Conservation (phyloP, 176 grass and related monocot species). For the Dendrocalamus sinicus region DNA sequence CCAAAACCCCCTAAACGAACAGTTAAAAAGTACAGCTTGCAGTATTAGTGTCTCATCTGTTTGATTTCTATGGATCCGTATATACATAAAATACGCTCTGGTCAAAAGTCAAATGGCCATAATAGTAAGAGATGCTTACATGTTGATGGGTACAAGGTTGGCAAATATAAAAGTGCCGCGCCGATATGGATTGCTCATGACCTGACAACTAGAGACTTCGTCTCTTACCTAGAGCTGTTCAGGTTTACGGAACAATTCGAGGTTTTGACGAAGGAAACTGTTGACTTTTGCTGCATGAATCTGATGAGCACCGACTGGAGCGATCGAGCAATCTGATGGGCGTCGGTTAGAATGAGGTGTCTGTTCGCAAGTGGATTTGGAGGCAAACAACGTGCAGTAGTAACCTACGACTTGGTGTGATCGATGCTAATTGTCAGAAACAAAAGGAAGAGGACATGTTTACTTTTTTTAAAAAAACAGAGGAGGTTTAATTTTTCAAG, state of each 20-base stretch:
- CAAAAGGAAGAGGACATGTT: neutral
- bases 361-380: conserved; percentile 8
- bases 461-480: neutral
- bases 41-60: neutral
- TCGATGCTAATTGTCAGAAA: conserved; percentile 24
- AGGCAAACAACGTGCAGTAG: neutral
- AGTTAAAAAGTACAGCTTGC: conserved; percentile 20
- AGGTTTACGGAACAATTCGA: neutral
- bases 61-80: conserved; percentile 18
- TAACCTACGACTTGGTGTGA: conserved; percentile 12
- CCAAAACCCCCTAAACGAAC: neutral
- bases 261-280: conserved; percentile 25
- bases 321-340: conserved; percentile 10
- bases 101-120: conserved; percentile 44
- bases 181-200: conserved; percentile 24
- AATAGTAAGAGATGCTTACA: conserved; percentile 48
- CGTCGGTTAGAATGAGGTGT: conserved; percentile 14
- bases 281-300: conserved; percentile 29
- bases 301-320: conserved; percentile 54
- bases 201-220: conserved; percentile 22
- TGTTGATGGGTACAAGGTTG: conserved; percentile 22
- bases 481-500: neutral
- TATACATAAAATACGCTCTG: conserved; percentile 18
- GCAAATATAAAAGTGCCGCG: conserved; percentile 35
- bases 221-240: conserved; percentile 5